Evolutionary conservation across 2,329 filamentous ascomycete genomes (phyloP), one percentile per base, ranked within the genome.

Genomic region (Trichoderma sp.): DNA sequence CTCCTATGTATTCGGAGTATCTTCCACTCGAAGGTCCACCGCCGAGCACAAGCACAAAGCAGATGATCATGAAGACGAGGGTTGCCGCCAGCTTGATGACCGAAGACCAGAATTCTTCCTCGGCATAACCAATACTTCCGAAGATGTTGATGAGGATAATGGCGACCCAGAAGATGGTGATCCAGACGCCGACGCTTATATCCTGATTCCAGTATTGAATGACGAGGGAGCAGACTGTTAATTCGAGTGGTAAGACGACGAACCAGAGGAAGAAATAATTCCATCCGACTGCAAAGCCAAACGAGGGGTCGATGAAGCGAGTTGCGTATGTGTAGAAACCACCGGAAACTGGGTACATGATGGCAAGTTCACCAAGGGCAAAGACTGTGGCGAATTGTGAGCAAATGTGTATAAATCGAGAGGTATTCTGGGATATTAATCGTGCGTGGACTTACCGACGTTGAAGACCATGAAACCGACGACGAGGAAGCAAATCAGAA

Each of bases 401-500:
- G 69, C n/a, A 68, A 21, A 34, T 34, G n/a, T 21, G 18, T 32
- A 28, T 9, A 14, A 4, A 18, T 34, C 15, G 14, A 9, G 14
- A 36, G 43, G 60, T 30, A 43, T 58, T 5, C 9, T 14, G 18
- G 6, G 11, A 9, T 18, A 6, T 2, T 5, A 2, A n/a, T 12
- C 30, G 6, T n/a, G 26, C 3, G 15, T 43, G 21, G n/a, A 78
- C 77, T 51, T 76, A 78, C 78, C 79, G 71, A 87, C 87, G 80
- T 88, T 87, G 79, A 89, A 87, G 80, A 90, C 86, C 87, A 90
- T 89, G 76, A 87, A 72, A 79, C 88, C 88, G 74, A 88, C 84
- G 73, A 89, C 86, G 57, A 81, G 73, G 79, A 89, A 90, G 77
- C 85, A 85, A 72, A 87, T 80, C 47, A 87, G 76, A 26, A 86